phyloP scores from a whole-genome alignment of 2,329 filamentous ascomycete genomes.

The Aspergillus ruber region DNA sequence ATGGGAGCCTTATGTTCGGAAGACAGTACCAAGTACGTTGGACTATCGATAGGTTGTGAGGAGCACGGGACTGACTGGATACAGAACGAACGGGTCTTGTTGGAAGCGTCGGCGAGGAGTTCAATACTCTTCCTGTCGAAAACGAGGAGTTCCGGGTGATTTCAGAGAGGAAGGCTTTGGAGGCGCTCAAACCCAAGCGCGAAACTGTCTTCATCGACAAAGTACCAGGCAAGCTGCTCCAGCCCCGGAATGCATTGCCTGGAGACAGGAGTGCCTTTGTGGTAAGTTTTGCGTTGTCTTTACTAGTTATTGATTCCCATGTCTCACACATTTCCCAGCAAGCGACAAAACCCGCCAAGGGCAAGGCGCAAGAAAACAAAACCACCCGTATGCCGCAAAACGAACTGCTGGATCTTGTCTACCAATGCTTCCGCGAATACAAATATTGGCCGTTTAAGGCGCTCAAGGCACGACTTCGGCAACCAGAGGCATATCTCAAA shows the following conservation, averaged over 20 bases:
- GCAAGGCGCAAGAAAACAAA: conserved; percentile 64
- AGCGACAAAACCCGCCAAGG: conserved; percentile 48
- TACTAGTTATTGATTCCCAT: neutral
- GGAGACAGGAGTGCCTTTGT: conserved; percentile 37
- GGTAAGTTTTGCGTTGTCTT: conserved; percentile 24
- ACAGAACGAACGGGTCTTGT: conserved; percentile 71
- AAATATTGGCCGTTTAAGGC: conserved; percentile 92
- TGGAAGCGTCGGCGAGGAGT: conserved; percentile 67
- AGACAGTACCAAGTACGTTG: conserved; percentile 64
- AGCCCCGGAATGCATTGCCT: conserved; percentile 50
- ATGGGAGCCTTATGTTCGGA: conserved; percentile 52
- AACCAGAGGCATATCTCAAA: conserved; percentile 90
- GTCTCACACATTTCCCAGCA: conserved; percentile 20
- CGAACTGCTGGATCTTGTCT: conserved; percentile 79
- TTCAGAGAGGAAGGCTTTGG: conserved; percentile 52
- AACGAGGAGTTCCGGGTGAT: conserved; percentile 63
- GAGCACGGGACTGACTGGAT: neutral
- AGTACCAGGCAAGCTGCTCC: conserved; percentile 47
- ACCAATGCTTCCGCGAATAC: conserved; percentile 75
- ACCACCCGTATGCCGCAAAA: conserved; percentile 82
- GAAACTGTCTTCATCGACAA: conserved; percentile 48
- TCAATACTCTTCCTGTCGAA: conserved; percentile 66
- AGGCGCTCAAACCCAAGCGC: conserved; percentile 55
- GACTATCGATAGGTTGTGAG: neutral
- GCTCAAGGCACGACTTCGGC: conserved; percentile 67